Percentiles rank a stretch among this genome's conserved stretches.
Conservation (phyloP, 768 basidiomycete species). For the Psilocybe subaeruginosa region DNA sequence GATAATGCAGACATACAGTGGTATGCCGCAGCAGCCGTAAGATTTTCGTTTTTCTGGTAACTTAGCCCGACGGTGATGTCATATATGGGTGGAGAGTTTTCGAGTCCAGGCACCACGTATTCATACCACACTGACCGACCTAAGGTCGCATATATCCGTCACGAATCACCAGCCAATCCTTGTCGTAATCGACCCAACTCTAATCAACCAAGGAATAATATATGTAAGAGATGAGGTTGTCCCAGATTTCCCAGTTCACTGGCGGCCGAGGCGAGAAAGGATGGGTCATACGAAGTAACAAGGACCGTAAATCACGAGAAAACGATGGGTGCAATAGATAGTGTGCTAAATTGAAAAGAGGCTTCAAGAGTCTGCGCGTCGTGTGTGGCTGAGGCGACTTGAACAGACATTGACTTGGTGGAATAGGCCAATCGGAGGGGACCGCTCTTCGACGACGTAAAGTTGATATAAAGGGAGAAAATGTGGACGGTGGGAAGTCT, state of each 20-base stretch:
- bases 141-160: not conserved
- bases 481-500: not conserved
- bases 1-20: not conserved
- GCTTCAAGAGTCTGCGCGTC: not conserved
- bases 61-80: not conserved
- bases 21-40: not conserved
- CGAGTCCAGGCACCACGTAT: not conserved
- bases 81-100: not conserved
- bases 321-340: not conserved
- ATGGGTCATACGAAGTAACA: not conserved
- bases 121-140: not conserved
- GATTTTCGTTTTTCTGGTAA: not conserved
- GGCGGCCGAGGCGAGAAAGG: not conserved
- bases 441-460: not conserved
- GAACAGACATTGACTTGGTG: not conserved
- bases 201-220: not conserved
- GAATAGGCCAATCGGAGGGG: not conserved
- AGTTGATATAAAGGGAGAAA: not conserved
- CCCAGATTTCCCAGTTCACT: not conserved
- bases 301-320: not conserved
- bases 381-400: not conserved
- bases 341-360: not conserved
- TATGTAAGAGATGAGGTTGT: not conserved
- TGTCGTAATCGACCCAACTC: not conserved
- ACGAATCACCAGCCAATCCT: not conserved